Evolutionary conservation across 2,329 filamentous ascomycete species (phyloP), one percentile per base, ranked within the genome.

Genomic region (Metarhizium robertsii): DNA sequence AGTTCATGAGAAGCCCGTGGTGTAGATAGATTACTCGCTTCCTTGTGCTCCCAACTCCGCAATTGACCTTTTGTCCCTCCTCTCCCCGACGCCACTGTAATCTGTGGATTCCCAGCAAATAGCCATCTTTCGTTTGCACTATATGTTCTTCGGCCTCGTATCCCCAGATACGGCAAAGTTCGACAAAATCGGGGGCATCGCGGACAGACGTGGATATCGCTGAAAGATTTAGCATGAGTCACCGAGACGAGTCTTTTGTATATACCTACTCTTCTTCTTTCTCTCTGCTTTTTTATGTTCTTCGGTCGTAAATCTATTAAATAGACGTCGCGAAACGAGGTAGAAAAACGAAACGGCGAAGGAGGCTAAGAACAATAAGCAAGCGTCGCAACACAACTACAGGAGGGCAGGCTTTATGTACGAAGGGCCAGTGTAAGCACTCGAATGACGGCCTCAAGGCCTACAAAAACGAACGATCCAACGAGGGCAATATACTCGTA

Each of bases 1-100:
- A 96, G 72, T 96, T 97, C 94, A 99, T 99, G 66, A 99, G 81
- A 56, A 99, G 79, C 8, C 92, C 94, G 71, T 99, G 94, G 66
- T 99, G 94, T 60, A 99, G 76, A 69, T 97, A 99, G 6, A 94
- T 85, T 51, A 97, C 89, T 62, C 86, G 88, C 75, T 96, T 96
- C 71, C 80, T 80, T 32, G 88, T 63, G 64, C 85, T 86, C 40
- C 79, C 77, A 1, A 79, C 77, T 0, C 87, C 87, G 52, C 78
- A 75, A 67, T 96, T 96, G 64, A 96, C 87, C 60, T 83, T 82
- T 54, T 79, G 74, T n/a, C 84, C 82, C 67, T 94, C 88, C 68
- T 96, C 90, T 11, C 90, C 90, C 63, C 84, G 87, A 57, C 80
- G 83, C 81, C 88, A 95, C 20, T 88, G 89, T 50, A 99, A 74